Conservation (phyloP, 1,284 basidiomycete genomes). For the Mixia osmundae region DNA sequence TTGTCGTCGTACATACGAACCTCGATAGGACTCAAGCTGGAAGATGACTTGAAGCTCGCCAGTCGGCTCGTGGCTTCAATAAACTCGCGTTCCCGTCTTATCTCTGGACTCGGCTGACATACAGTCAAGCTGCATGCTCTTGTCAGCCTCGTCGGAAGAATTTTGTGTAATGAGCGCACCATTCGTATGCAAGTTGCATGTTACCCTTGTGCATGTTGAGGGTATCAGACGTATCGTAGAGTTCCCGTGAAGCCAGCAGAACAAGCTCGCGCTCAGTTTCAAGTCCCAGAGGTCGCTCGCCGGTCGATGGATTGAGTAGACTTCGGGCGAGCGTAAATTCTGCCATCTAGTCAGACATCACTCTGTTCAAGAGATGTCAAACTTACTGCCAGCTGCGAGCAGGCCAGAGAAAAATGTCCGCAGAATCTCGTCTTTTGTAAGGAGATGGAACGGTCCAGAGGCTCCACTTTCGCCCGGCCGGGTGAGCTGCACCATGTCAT, state of each 20-base stretch:
- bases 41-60: constrained; percentile 52
- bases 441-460: constrained; percentile 37
- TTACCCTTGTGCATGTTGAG: constrained; percentile 77
- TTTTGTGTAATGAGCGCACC: constrained; percentile 30
- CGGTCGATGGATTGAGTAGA: constrained; percentile 34
- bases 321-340: constrained; percentile 52
- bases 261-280: constrained; percentile 48
- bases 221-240: constrained; percentile 71
- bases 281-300: constrained; percentile 31
- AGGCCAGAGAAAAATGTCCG: constrained; percentile 61
- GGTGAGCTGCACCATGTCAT: constrained; percentile 63
- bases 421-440: constrained; percentile 43
- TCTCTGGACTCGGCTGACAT: constrained; percentile 35
- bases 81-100: constrained; percentile 55
- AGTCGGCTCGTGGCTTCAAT: constrained; percentile 81
- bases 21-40: constrained; percentile 61
- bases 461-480: constrained; percentile 27
- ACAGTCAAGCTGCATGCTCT: constrained; percentile 40
- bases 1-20: constrained; percentile 69
- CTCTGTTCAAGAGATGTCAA: neutral
- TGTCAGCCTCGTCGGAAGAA: neutral
- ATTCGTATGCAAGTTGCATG: constrained; percentile 86
- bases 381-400: constrained; percentile 63
- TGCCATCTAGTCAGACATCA: constrained; percentile 20
- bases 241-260: constrained; percentile 51